Base-by-base conservation (phyloP, 768 basidiomycete genomes). In the Hygrophoropsis aurantiaca region DNA sequence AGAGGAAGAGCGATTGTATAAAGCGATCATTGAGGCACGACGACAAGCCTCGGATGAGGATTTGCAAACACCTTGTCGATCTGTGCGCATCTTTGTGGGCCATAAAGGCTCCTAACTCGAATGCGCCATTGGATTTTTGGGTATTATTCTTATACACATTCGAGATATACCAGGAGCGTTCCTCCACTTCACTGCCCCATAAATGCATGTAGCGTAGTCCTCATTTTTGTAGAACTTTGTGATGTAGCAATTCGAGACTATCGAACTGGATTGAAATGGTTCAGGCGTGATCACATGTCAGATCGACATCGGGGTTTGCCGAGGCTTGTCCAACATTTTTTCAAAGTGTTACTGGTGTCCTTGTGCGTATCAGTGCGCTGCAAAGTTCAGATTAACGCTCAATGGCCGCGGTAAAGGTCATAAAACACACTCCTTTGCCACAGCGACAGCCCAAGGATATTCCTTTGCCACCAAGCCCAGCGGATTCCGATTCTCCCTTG, bases 1-100 rank as follows among this genome's bases (percentile, higher is more conserved):
- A 26, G 82, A 85, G 56, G 84, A 86, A 56, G 77, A 82, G 52
- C 72, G 84, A 26, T 64, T 81, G 33, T 76, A 81, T 50, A 77
- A 78, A 21, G 79, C 77, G 34, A 79, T 86, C 73, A 60, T 80
- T 11, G 77, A 84, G 52, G 82, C 82, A 27, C 73, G 78, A 47
- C 73, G 67, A 44, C 68, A 62, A 50, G 80, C 76, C 20, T 73
- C 75, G 8, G 64, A 70, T 33, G 79, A 84, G 49, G 83, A 84
- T 43, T 56, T 73, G 26, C 69, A 77, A 41, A 61, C 67, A 26
- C 77, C 79, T 36, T 84, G 78, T 68, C 78, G 84, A 33, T 73
- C 82, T n/a, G 49, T 82, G 20, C 73, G 84, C 50, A 74, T 79
- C 5, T 72, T 85, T n/a, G 68, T 81, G 38, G 84, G 84, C 18